A percentile compares a stretch with the other conserved stretches of the same genome.
Conservation (phyloP, 352 stramenopile species). For the Blastocystis sp. region DNA sequence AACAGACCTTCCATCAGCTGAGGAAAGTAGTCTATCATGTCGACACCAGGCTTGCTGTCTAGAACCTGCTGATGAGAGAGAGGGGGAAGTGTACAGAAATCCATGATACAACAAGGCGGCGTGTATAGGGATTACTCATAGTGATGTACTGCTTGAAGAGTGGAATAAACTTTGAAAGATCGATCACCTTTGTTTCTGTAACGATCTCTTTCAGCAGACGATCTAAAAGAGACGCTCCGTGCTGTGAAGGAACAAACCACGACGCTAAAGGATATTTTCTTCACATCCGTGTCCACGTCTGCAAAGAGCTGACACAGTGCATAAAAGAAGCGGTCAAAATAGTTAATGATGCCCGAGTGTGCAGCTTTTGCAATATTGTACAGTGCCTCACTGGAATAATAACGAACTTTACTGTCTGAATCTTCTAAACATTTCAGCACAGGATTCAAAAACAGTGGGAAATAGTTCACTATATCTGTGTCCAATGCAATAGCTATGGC, state of each 20-base stretch:
- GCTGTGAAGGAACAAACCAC: not conserved
- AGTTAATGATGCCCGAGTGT: slow-evolving; percentile 74
- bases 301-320: slow-evolving; percentile 71
- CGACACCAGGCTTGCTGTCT: slow-evolving; percentile 35
- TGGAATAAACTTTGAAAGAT: slow-evolving; percentile 81
- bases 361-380: slow-evolving; percentile 84
- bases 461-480: slow-evolving; percentile 76
- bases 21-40: slow-evolving; percentile 57
- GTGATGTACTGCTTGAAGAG: slow-evolving; percentile 81
- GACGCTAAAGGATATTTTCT: slow-evolving; percentile 68
- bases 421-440: slow-evolving; percentile 82
- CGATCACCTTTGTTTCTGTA: slow-evolving; percentile 80
- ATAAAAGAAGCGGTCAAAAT: slow-evolving; percentile 84
- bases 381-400: slow-evolving; percentile 77
- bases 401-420: slow-evolving; percentile 75
- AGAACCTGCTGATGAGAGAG: not conserved
- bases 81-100: not conserved
- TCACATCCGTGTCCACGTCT: slow-evolving; percentile 80
- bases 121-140: slow-evolving; percentile 83
- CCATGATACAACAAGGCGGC: slow-evolving; percentile 70
- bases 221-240: slow-evolving; percentile 76
- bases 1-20: slow-evolving; percentile 53
- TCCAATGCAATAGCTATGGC: slow-evolving; percentile 79
- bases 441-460: slow-evolving; percentile 75
- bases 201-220: slow-evolving; percentile 81